phyloP scores from a whole-genome alignment of 768 basidiomycete genomes.

The Amanita pseudoporphyria region DNA sequence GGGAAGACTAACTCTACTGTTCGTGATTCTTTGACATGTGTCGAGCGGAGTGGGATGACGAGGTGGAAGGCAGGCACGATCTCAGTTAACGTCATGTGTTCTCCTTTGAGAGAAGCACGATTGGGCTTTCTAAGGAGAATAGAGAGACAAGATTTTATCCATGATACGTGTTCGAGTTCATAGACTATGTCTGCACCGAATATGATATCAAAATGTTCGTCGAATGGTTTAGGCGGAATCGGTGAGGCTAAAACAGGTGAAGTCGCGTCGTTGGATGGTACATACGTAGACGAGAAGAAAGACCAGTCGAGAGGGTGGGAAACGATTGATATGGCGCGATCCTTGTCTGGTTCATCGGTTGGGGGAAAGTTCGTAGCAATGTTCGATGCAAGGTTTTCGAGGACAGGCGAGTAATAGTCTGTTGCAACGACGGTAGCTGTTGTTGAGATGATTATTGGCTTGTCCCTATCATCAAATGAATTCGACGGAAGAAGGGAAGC shows the following conservation, averaged over 20 bases:
- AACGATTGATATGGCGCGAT: slow-evolving; percentile 5
- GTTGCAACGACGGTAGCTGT: slow-evolving; percentile 46
- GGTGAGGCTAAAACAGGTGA: no score
- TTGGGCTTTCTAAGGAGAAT: slow-evolving; percentile 32
- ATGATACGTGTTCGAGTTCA: slow-evolving; percentile 56
- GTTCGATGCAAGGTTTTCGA: slow-evolving; percentile 60
- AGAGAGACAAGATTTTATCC: slow-evolving; percentile 57
- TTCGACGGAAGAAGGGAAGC: background rate
- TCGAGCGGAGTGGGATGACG: slow-evolving; percentile 64
- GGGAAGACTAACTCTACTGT: slow-evolving; percentile 50
- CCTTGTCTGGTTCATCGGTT: background rate
- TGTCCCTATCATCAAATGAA: background rate
- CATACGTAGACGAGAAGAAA: slow-evolving; percentile 14
- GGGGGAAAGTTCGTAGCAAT: slow-evolving; percentile 42
- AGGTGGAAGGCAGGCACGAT: slow-evolving; percentile 47
- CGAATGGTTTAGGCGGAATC: background rate
- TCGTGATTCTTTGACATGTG: slow-evolving; percentile 48
- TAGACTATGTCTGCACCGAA: slow-evolving; percentile 83
- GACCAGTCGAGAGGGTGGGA: slow-evolving; percentile 55
- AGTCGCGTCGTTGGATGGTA: background rate
- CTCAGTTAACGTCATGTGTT: background rate
- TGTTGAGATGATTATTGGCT: background rate
- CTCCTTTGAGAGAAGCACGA: background rate
- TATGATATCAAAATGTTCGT: slow-evolving; percentile 52
- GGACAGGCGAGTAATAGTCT: slow-evolving; percentile 69